Evolutionary conservation across 2,329 filamentous ascomycete species (phyloP), one percentile per base, ranked within the genome.

Genomic region (Fusarium haematococcum): DNA sequence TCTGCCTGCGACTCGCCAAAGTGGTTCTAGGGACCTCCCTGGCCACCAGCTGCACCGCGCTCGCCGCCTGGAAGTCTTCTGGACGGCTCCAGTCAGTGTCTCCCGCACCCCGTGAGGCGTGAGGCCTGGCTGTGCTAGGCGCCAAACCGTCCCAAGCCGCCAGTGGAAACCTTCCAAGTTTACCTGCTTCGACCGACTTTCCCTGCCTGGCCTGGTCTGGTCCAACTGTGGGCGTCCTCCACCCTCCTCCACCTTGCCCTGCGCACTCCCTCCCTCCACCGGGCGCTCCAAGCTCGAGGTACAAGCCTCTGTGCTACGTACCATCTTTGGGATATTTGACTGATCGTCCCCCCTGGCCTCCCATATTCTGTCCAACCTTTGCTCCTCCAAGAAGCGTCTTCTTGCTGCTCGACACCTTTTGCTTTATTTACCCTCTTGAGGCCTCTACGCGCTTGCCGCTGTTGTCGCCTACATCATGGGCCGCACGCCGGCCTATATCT

Each of bases 401-500:
- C 27, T 45, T 50, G 60, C 45, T 68, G 20, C 39, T 23, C 43
- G 33, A 68, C 18, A 27, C 25, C 16, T 45, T 67, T 32, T 66
- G n/a, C 64, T 64, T 50, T 64, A 37, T 62, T 35, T n/a, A 57
- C 18, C 32, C 39, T 67, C 41, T 56, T 50, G n/a, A 37, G 50
- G 45, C 18, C 41, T 63, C 43, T 52, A 23, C 50, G 32, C 45
- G 59, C 57, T 64, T 52, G 45, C 23, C 58, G 57, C 68, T 62
- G 66, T 59, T 52, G 43, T 63, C 39, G 27, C 65, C 67, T 67
- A 59, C 70, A 82, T 72, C 67, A 86, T 86, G 84, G 84, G 83
- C 69, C 80, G 79, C 60, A 83, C 83, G 67, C 84, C 84, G 64
- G 84, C 84, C 63, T 84, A 83, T 73, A 80, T 86, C 58, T 85